Conservation (phyloP, 1,284 basidiomycete species). For the Mycena citricolor region DNA sequence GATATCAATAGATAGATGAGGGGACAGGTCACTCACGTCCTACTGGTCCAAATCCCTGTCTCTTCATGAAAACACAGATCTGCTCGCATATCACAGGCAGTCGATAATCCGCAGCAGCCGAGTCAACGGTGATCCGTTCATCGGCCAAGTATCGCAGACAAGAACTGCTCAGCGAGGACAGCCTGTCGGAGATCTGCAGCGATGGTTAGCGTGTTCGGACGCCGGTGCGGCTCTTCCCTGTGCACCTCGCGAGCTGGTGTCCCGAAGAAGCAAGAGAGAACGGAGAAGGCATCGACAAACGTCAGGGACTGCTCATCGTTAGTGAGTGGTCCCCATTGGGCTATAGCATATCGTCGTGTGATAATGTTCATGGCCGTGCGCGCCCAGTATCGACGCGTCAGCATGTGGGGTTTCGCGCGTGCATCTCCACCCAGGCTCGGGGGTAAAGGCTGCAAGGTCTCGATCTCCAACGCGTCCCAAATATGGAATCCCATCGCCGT, state of each 20-base stretch:
- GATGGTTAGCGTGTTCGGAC: too few relatives aligned
- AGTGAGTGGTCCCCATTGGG: conserved; percentile 38
- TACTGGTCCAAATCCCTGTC: conserved; percentile 41
- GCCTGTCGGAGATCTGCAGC: conserved; percentile 34
- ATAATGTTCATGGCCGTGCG: conserved; percentile 43
- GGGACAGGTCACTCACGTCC: conserved; percentile 29
- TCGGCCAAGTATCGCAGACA: conserved; percentile 41
- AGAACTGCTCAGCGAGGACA: conserved; percentile 40
- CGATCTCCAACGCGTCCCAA: conserved; percentile 51
- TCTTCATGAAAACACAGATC: conserved; percentile 49
- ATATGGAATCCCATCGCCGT: conserved; percentile 46
- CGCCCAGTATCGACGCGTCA: conserved; percentile 59
- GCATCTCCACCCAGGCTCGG: conserved; percentile 29
- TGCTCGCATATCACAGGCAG: conserved; percentile 35
- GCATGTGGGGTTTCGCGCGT: conserved; percentile 34
- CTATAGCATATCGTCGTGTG: conserved; percentile 42
- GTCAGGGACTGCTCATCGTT: conserved; percentile 26
- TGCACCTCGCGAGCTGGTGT: conserved; percentile 45
- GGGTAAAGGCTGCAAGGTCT: conserved; percentile 37
- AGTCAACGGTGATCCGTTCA: conserved; percentile 26
- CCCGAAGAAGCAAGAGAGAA: conserved; percentile 57
- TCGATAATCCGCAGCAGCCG: conserved; percentile 30
- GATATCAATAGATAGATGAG: conserved; percentile 13
- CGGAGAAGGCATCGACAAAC: conserved; percentile 50
- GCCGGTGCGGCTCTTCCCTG: too few relatives aligned